Evolutionary conservation across 805 yeast genomes (phyloP).

Genomic region (Wickerhamomyces tratensis): DNA sequence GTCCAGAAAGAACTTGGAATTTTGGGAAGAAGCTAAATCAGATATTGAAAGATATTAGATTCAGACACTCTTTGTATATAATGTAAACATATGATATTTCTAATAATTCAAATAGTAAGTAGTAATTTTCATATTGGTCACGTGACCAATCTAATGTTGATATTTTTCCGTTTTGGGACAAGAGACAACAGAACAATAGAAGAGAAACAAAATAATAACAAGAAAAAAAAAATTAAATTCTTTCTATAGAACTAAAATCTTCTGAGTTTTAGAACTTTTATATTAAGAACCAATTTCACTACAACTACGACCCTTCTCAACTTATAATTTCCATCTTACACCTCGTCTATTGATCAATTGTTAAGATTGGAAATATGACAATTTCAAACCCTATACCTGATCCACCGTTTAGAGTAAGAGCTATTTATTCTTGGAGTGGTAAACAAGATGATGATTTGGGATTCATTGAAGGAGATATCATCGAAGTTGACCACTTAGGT

Average conservation of each 20-base stretch:
- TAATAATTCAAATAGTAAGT: too few species aligned
- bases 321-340: too few species aligned
- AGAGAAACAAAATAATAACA: too few species aligned
- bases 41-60: neutral
- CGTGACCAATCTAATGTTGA: neutral
- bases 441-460: constrained; percentile 85
- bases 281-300: too few species aligned
- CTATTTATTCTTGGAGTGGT: constrained; percentile 92
- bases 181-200: too few species aligned
- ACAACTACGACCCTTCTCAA: too few species aligned
- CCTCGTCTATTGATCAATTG: too few species aligned
- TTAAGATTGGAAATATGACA: constrained; percentile 3
- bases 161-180: neutral
- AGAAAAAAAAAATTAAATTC: too few species aligned
- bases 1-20: constrained; percentile 58
- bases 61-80: too few species aligned
- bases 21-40: constrained; percentile 52
- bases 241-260: too few species aligned
- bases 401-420: constrained; percentile 67
- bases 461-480: constrained; percentile 85
- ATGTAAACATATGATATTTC: too few species aligned
- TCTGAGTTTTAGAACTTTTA: too few species aligned
- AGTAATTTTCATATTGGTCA: neutral
- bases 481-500: constrained; percentile 70
- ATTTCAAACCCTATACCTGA: constrained; percentile 18